Conservation (phyloP, 768 basidiomycete genomes). For the Steccherinum ochraceum region DNA sequence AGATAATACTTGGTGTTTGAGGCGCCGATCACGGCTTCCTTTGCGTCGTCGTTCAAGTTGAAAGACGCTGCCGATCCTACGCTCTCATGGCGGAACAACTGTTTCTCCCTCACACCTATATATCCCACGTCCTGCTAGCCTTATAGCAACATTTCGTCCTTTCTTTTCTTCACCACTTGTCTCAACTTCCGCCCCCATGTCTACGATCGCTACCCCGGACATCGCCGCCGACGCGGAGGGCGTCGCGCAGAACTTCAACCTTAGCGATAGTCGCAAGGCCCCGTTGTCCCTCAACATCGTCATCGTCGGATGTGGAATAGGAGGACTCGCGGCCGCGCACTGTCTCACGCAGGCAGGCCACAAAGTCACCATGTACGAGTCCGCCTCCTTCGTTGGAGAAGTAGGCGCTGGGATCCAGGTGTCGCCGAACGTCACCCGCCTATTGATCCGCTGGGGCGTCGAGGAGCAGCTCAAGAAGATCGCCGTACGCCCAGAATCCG, state of each 20-base stretch:
- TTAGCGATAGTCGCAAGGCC: conserved; percentile 26
- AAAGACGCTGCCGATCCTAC: too few species aligned
- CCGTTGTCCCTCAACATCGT: conserved; percentile 29
- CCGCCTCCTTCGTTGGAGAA: conserved; percentile 31
- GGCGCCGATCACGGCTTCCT: too few species aligned
- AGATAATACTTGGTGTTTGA: too few species aligned
- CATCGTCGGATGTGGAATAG: conserved; percentile 36
- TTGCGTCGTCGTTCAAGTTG: too few species aligned
- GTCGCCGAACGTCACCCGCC: conserved; percentile 32
- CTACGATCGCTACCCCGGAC: background rate
- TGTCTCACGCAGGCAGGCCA: conserved; percentile 34
- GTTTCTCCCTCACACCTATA: background rate
- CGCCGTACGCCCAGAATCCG: conserved; percentile 30
- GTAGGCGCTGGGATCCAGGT: conserved; percentile 39
- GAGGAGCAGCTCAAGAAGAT: conserved; percentile 22
- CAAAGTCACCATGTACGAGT: conserved; percentile 32
- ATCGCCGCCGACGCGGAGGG: conserved; percentile 12
- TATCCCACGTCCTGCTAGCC: background rate
- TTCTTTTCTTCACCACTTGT: background rate
- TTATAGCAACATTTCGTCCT: background rate
- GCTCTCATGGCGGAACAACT: background rate
- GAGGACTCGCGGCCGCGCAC: conserved; percentile 34
- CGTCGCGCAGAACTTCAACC: conserved; percentile 11
- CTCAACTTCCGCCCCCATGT: background rate
- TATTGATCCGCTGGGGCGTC: conserved; percentile 34